Evolutionary conservation across 2,329 filamentous ascomycete genomes (phyloP).

Genomic region (Ciborinia camelliae): DNA sequence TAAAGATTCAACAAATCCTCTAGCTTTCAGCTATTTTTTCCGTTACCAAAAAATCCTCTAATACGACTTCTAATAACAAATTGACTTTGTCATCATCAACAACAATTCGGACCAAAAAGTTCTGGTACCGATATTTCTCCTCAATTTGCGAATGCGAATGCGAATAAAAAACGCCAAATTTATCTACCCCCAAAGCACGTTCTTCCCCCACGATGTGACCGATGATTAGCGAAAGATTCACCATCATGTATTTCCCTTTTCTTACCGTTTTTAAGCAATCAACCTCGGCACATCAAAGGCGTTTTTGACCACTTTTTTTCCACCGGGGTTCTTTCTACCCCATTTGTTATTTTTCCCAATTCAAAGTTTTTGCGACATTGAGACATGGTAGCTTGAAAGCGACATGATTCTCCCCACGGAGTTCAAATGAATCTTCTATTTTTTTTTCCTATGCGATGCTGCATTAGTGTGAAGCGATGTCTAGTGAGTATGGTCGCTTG

Average conservation of each 20-base stretch:
- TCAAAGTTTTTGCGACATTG: conserved; percentile 23
- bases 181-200: conserved; percentile 19
- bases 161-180: conserved; percentile 15
- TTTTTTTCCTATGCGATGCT: conserved; percentile 9
- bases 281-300: conserved; percentile 36
- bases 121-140: conserved; percentile 17
- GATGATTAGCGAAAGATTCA: conserved; percentile 40
- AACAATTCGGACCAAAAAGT: conserved; percentile 18
- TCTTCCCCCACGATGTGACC: conserved; percentile 34
- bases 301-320: conserved; percentile 27
- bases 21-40: conserved; percentile 24
- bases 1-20: conserved; percentile 22
- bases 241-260: conserved; percentile 39
- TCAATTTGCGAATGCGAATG: conserved; percentile 23
- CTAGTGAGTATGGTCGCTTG: conserved; percentile 35
- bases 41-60: conserved; percentile 21
- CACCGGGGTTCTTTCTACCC: background rate
- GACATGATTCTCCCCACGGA: conserved; percentile 29
- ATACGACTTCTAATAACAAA: conserved; percentile 33
- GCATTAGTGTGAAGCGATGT: conserved; percentile 19
- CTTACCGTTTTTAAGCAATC: conserved; percentile 27
- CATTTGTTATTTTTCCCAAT: background rate
- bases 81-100: conserved; percentile 26
- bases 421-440: conserved; percentile 4
- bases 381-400: conserved; percentile 40